Base-by-base conservation (phyloP, 2,329 filamentous ascomycete species). In the Xylariaceae sp. region DNA sequence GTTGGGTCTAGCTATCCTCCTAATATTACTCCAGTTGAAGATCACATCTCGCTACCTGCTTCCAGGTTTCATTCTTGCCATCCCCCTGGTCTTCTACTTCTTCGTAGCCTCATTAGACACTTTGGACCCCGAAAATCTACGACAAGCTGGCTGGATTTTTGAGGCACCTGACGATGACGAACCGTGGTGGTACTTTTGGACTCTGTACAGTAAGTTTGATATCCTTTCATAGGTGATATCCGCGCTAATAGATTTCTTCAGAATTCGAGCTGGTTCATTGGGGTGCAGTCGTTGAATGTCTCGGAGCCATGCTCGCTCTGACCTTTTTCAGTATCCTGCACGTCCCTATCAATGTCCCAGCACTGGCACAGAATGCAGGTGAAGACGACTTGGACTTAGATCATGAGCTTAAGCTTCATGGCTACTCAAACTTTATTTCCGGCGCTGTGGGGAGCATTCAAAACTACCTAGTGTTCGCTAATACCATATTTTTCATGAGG, bases 151-250 rank as follows among this genome's bases (percentile, higher is more conserved):
- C 15, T 99, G 94, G 94, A 87, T 97, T 11, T 99, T 99, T 61
- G 81, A 89, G 60, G 87, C 87, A 0, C 92, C 94, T 1, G 86
- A 87, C 41, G 85, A 86, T 10, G 87, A 82, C 11, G 89, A 95
- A 60, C 90, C 94, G 0, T 99, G 95, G 83, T 99, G 94, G 81
- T 90, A 94, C 66, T 99, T 99, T 63, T 99, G 96, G 71, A 95
- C 90, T 0, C 80, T 97, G 42, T 99, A 96, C 70, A 85, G 89
- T 92, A 76, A 77, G 83, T 73, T 14, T 7, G 11, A 33, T 27
- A 27, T 27, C 22, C 22, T 7, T 27, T 27, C 22, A 27, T 27
- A 27, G 22, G 7, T n/a, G 7, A 5, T 27, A 27, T 27, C 7
- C 7, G 22, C 7, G 22, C 22, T 27, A 27, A 27, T 27, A 27